These are phyloP conservation scores for Trichosporon sp. DNA, from an alignment of 1,284 basidiomycete species.

Conservation along the genomic window DNA sequence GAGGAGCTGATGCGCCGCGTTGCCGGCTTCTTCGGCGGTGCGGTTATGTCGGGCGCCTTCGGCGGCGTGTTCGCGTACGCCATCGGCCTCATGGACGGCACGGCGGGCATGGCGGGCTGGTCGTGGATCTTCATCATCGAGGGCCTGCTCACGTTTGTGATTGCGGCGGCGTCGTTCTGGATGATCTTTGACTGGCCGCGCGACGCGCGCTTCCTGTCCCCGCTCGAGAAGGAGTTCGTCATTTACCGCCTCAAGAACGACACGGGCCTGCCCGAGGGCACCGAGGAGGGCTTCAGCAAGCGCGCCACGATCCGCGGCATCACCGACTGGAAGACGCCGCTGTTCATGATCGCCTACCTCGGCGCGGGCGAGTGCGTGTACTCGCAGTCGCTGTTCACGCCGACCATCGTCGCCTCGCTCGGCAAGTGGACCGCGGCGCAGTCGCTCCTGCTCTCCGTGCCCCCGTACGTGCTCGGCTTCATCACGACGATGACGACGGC, in stretches of 20 bases:
- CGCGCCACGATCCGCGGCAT: slow-evolving; percentile 33
- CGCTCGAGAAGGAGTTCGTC: slow-evolving; percentile 44
- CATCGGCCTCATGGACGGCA: slow-evolving; percentile 31
- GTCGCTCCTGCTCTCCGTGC: slow-evolving; percentile 47
- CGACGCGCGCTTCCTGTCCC: slow-evolving; percentile 44
- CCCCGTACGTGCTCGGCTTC: slow-evolving; percentile 52
- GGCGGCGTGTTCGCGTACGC: slow-evolving; percentile 36
- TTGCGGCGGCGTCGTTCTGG: slow-evolving; percentile 41
- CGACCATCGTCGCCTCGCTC: slow-evolving; percentile 48
- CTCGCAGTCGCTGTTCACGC: slow-evolving; percentile 47
- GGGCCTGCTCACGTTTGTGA: slow-evolving; percentile 45
- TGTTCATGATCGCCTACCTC: slow-evolving; percentile 45
- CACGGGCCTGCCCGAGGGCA: slow-evolving; percentile 34
- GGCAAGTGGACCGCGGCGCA: slow-evolving; percentile 46
- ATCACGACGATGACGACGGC: slow-evolving; percentile 50
- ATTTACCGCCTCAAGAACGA: slow-evolving; percentile 44
- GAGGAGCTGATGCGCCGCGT: slow-evolving; percentile 46
- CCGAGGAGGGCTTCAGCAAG: slow-evolving; percentile 39
- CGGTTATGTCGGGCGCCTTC: slow-evolving; percentile 49
- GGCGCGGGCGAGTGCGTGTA: slow-evolving; percentile 47
- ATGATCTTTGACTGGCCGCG: slow-evolving; percentile 51
- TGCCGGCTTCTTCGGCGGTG: slow-evolving; percentile 51
- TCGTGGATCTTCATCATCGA: slow-evolving; percentile 52
- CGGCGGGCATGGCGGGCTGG: slow-evolving; percentile 51
- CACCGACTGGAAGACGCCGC: slow-evolving; percentile 44